Evolutionary conservation across 1,284 basidiomycete species (phyloP), one percentile per base, ranked within the genome.

Genomic region (Schizopora paradoxa): DNA sequence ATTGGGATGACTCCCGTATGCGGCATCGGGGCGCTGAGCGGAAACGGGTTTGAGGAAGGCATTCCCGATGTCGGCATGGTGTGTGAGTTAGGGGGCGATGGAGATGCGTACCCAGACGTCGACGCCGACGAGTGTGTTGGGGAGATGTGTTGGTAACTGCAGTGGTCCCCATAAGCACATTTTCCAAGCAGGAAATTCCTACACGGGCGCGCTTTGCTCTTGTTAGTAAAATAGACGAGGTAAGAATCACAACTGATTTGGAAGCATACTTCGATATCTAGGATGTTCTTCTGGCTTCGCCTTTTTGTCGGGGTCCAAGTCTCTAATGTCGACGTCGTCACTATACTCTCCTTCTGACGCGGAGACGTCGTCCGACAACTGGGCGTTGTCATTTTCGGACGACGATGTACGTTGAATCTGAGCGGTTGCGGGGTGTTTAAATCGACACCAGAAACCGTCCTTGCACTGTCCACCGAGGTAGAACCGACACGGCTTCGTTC

Each of bases 141-240:
- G 5, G 41, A 23, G 21, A 49, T 41, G 45, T 62, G 61, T 7
- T 60, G 46, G 41, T 57, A 62, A 19, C 56, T 52, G 47, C 61
- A 62, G 40, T 54, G 49, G 14, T 57, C 56, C 14, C 58, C 61
- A 47, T 52, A 61, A 22, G 51, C 47, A 46, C 61, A 62, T 22
- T 51, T 51, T 26, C 61, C 61, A 16, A 59, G 54, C 1, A 58
- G 53, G 39, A 45, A 61, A 46, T 61, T 59, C 25, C 58, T 57
- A 34, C 61, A 62, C 11, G 58, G 54, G 25, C 58, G 59, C 10
- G 59, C 61, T 62, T 41, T 11, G 33, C 22, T 35, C n/a, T 10
- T 22, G 8, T 21, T 10, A 25, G 5, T 6, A n/a, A 33, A 41
- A 14, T 21, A 22, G n/a, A 39, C 14, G n/a, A 29, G 14, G 32